Conservation (phyloP, 2,329 filamentous ascomycete species). For the Seiridium unicorne region DNA sequence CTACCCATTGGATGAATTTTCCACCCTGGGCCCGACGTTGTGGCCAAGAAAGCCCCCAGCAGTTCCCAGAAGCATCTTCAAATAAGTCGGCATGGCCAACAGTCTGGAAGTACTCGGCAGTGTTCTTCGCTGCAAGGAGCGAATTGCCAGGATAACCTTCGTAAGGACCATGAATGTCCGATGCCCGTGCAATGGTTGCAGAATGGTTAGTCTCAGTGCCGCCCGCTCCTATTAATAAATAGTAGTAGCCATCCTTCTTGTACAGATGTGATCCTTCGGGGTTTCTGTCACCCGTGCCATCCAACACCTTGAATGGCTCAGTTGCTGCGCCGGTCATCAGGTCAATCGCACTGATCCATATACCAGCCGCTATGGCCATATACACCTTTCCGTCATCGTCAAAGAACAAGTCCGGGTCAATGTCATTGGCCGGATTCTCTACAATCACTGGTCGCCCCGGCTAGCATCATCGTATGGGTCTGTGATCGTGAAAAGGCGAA, state of each 20-base stretch:
- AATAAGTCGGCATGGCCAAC: constrained; percentile 45
- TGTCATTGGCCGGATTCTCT: constrained; percentile 25
- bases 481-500: constrained; percentile 34
- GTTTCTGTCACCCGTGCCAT: constrained; percentile 40
- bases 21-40: constrained; percentile 40
- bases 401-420: constrained; percentile 42
- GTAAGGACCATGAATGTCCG: constrained; percentile 39
- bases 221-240: constrained; percentile 48
- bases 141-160: constrained; percentile 40
- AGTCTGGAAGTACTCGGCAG: constrained; percentile 38
- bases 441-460: constrained; percentile 40
- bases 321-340: constrained; percentile 32
- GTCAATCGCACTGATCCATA: constrained; percentile 20
- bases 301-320: constrained; percentile 35
- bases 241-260: constrained; percentile 43
- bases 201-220: constrained; percentile 41
- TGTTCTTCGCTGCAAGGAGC: constrained; percentile 33
- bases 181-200: constrained; percentile 41
- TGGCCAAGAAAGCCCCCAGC: constrained; percentile 52
- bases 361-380: constrained; percentile 22
- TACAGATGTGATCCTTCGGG: constrained; percentile 46
- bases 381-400: constrained; percentile 36
- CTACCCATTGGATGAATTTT: constrained; percentile 51
- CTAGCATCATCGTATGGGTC: constrained; percentile 35
- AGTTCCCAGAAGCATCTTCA: constrained; percentile 41